Base-by-base conservation (phyloP, 441 rosid genomes). In the Brassica balearica region DNA sequence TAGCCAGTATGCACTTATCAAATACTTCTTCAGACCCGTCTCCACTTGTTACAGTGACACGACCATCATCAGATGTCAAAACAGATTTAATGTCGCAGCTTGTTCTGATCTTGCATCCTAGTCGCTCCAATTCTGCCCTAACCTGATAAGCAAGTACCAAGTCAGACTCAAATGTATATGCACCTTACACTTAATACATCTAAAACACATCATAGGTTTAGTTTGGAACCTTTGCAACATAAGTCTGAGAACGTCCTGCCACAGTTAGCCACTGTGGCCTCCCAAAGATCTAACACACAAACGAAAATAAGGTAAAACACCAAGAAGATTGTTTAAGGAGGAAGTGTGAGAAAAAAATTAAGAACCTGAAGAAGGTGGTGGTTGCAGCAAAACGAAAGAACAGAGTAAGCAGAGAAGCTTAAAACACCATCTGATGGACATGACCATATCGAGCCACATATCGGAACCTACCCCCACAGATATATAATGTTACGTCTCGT, bases 371-470 rank as follows among this genome's bases (percentile, higher is more conserved):
- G 98, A 12, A 93, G 86, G 55, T 91, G 96, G 82, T 92, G 99
- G 48, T 93, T 89, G 65, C 87, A 88, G 81, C 95, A 93, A 86
- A 95, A 95, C n/a, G 96, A 91, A 78, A 93, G 91, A 69, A 92
- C 85, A 8, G 93, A 90, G 90, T 73, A 92, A 70, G 98, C 98
- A 46, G 99, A 90, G 83, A 93, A 93, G 80, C 78, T 88, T 87
- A 84, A 81, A 9, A 93, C 94, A 80, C 92, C 88, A 43, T 95
- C 91, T 14, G 92, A 83, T 46, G 96, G 83, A 73, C 95, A 93
- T 25, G 98, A 91, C 99, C 99, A 95, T 76, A 93, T 88, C 2
- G 95, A 92, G 73, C 99, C 92, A 78, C 98, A 93, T 69, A 95
- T 80, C 0, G 99, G 99, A 32, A 92, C 87, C 98, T 88, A 22